These are phyloP conservation scores for Saccharomycopsis lassenensis DNA, from an alignment of 805 yeast genomes.

Conservation along the genomic window DNA sequence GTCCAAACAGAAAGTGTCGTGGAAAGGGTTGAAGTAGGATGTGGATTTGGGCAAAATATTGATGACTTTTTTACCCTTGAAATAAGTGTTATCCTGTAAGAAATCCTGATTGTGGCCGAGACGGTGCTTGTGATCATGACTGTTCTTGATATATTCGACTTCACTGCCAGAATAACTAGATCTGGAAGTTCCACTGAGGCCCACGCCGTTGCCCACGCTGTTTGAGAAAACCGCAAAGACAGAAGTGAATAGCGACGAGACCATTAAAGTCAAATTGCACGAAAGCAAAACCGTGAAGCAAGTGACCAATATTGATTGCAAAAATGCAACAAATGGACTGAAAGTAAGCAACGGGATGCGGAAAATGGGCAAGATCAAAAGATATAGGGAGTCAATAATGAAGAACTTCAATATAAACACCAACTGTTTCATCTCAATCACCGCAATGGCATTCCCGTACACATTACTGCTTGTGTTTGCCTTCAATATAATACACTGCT, in stretches of 20 bases:
- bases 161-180: too few relatives aligned
- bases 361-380: constrained; percentile 62
- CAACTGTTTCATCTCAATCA: constrained; percentile 9
- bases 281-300: constrained; percentile 16
- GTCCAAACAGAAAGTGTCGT: constrained; percentile 52
- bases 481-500: constrained; percentile 54
- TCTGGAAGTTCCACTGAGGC: too few relatives aligned
- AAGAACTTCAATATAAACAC: constrained; percentile 49
- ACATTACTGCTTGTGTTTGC: constrained; percentile 19
- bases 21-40: constrained; percentile 70
- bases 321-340: constrained; percentile 33
- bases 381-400: constrained; percentile 57
- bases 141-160: too few relatives aligned
- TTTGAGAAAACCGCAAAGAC: constrained; percentile 3
- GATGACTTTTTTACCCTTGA: constrained; percentile 77
- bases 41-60: constrained; percentile 87
- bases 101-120: too few relatives aligned
- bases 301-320: constrained; percentile 20
- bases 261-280: constrained; percentile 11
- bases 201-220: too few relatives aligned
- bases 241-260: constrained; percentile 10
- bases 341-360: constrained; percentile 69
- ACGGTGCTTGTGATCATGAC: too few relatives aligned
- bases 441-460: too few relatives aligned
- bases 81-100: too few relatives aligned